Evolutionary conservation across 2,329 filamentous ascomycete genomes (phyloP).

Genomic region (Penicillium italicum): DNA sequence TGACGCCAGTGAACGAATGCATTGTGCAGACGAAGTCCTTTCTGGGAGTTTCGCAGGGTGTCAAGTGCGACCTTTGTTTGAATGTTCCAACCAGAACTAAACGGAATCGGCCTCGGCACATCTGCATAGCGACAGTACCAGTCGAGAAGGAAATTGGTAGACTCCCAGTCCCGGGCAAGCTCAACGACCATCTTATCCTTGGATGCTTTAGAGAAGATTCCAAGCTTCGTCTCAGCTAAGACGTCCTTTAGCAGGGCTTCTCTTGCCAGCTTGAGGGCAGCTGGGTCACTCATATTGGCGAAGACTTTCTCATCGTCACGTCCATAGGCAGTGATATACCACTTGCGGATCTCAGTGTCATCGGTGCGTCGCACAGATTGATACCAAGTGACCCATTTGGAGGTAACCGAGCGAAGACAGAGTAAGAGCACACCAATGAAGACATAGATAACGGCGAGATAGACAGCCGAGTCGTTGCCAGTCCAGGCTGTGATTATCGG

Average conservation of each 20-base stretch:
- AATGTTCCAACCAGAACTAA: slow-evolving; percentile 57
- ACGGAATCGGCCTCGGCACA: slow-evolving; percentile 50
- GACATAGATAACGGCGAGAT: slow-evolving; percentile 52
- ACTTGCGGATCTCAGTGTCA: slow-evolving; percentile 40
- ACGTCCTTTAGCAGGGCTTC: slow-evolving; percentile 48
- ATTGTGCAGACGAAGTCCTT: slow-evolving; percentile 55
- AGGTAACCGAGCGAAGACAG: slow-evolving; percentile 53
- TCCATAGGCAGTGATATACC: slow-evolving; percentile 37
- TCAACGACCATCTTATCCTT: slow-evolving; percentile 48
- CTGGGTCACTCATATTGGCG: slow-evolving; percentile 47
- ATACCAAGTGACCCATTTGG: slow-evolving; percentile 59
- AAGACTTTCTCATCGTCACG: slow-evolving; percentile 40
- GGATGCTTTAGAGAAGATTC: slow-evolving; percentile 43
- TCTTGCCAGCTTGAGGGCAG: slow-evolving; percentile 48
- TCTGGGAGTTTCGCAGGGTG: slow-evolving; percentile 52
- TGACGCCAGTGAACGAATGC: slow-evolving; percentile 59
- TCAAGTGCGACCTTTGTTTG: slow-evolving; percentile 54
- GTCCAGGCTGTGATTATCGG: slow-evolving; percentile 55
- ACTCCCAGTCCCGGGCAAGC: slow-evolving; percentile 51
- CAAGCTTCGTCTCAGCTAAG: slow-evolving; percentile 43
- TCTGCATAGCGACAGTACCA: slow-evolving; percentile 52
- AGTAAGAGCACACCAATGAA: slow-evolving; percentile 53
- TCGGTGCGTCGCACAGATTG: slow-evolving; percentile 40
- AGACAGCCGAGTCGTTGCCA: slow-evolving; percentile 54
- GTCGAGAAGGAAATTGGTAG: slow-evolving; percentile 53